phyloP scores from a whole-genome alignment of 2,329 filamentous ascomycete species.

The Fusarium siculi region DNA sequence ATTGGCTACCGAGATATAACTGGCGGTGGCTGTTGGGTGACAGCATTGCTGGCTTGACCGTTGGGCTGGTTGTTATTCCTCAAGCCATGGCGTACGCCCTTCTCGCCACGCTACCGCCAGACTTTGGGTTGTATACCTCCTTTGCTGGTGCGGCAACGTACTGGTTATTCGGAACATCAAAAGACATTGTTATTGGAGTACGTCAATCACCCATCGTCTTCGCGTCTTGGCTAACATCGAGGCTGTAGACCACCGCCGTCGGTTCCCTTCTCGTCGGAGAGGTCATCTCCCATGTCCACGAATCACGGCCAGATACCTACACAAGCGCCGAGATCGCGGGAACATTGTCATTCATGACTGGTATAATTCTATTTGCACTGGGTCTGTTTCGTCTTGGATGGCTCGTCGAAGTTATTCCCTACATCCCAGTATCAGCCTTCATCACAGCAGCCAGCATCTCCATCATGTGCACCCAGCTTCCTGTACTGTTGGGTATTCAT shows the following conservation, averaged over 20 bases:
- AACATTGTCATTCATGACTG: slow-evolving; percentile 57
- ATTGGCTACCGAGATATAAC: slow-evolving; percentile 12
- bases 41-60: slow-evolving; percentile 43
- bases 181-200: slow-evolving; percentile 83
- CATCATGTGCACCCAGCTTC: slow-evolving; percentile 61
- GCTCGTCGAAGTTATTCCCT: slow-evolving; percentile 63
- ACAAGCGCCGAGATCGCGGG: slow-evolving; percentile 55
- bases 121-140: slow-evolving; percentile 83
- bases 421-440: slow-evolving; percentile 61
- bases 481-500: slow-evolving; percentile 55
- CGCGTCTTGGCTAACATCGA: not conserved
- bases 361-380: slow-evolving; percentile 56
- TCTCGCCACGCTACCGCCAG: slow-evolving; percentile 72
- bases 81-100: slow-evolving; percentile 85
- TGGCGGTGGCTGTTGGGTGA: slow-evolving; percentile 23
- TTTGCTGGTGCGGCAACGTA: slow-evolving; percentile 84
- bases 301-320: slow-evolving; percentile 48
- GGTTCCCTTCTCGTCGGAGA: slow-evolving; percentile 63
- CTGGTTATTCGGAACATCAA: slow-evolving; percentile 86
- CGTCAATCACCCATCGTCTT: not conserved
- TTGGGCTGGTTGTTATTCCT: slow-evolving; percentile 78
- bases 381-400: slow-evolving; percentile 61
- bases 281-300: slow-evolving; percentile 53
- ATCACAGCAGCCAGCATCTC: slow-evolving; percentile 63
- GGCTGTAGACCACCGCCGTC: slow-evolving; percentile 63